Base-by-base conservation (phyloP, 352 stramenopile species). In the Phytophthora tubulina region DNA sequence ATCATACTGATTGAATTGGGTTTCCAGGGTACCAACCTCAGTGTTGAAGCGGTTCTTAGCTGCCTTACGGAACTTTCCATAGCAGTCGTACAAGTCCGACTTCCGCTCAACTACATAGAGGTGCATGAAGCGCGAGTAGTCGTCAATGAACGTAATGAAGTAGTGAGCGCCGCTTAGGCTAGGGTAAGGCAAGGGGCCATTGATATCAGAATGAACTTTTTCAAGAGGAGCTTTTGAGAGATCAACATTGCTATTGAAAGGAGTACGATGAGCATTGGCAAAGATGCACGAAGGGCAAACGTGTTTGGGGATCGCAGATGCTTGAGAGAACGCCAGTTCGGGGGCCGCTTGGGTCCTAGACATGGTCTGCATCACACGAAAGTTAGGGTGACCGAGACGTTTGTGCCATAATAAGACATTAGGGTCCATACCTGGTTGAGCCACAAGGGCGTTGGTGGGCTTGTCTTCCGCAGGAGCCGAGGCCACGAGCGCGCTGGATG, bases 61-160 rank as follows among this genome's bases (percentile, higher is more conserved):
- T 27, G 44, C 44, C 15, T 17, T 42, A 14, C n/a, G n/a, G 3
- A 50, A 31, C 2, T 30, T 27, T 30, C 2, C 30, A 42, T 52
- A 52, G 1, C 54, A 63, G 7, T 52, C 41, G 14, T 63, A 53
- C 2, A 51, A 21, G 4, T 52, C 41, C 0, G 30, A 63, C 41
- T 63, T 63, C 3, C 4, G 55, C 4, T 10, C 6, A 4, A 58
- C 51, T 5, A 46, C 51, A 10, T 58, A 58, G 0, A 58, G 13
- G 21, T 50, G 14, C n/a, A 48, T 46, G n/a, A 64, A 64, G 2
- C 44, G 56, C 11, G 56, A 64, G 2, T 48, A 55, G 56, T 46
- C 42, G 14, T 63, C 56, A 27, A 54, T 63, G 32, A 64, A 55
- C 5, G 17, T 55, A n/a, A 64, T 63, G 56, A 64, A 39, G 33